Conservation (phyloP, 2,329 filamentous ascomycete species). For the Rhynchosporium graminicola region DNA sequence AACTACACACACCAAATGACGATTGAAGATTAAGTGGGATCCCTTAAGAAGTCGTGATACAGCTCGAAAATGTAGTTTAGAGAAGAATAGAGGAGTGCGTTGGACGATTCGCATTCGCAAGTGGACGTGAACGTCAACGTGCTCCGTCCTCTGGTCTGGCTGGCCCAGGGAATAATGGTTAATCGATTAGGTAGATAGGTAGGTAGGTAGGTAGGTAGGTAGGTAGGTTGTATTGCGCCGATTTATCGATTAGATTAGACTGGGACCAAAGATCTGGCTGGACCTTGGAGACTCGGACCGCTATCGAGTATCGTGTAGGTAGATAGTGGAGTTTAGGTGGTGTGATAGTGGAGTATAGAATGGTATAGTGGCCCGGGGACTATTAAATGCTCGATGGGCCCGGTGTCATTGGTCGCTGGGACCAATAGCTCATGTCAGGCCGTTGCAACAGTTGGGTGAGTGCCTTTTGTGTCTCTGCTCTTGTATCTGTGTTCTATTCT, state of each 20-base stretch:
- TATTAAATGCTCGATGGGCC: background rate
- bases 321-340: background rate
- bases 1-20: background rate
- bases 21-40: background rate
- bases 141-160: background rate
- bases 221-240: too few species aligned
- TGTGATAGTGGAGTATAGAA: background rate
- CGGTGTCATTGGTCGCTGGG: constrained; percentile 3
- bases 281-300: too few species aligned
- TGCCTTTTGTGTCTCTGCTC: background rate
- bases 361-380: background rate
- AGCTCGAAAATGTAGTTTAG: background rate
- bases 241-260: too few species aligned
- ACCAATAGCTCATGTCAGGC: constrained; percentile 7
- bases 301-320: background rate
- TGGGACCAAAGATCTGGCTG: too few species aligned
- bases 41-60: background rate
- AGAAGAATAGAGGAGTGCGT: background rate
- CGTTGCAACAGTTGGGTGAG: background rate
- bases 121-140: background rate
- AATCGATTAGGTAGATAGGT: too few species aligned
- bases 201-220: too few species aligned
- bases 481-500: too few species aligned
- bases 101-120: background rate
- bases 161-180: too few species aligned